Conservation (phyloP, 177 flowering plant species). For the Vitis hybrid region DNA sequence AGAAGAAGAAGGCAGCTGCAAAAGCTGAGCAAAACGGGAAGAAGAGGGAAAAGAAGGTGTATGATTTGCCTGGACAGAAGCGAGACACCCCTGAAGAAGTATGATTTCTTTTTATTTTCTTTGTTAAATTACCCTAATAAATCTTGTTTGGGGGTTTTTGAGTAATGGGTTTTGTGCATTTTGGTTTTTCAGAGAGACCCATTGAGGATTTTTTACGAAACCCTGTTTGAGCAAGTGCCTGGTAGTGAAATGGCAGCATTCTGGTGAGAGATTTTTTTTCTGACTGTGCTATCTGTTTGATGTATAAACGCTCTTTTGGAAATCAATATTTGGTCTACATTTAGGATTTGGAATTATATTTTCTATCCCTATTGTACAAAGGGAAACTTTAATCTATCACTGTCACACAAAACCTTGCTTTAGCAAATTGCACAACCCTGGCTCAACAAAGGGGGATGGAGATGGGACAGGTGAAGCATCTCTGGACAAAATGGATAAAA, state of each 20-base stretch:
- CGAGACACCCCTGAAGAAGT: constrained; percentile 89
- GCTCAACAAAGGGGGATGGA: no score
- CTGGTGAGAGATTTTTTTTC: constrained; percentile 47
- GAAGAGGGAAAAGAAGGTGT: constrained; percentile 74
- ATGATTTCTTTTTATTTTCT: constrained; percentile 11
- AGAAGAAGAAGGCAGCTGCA: constrained; percentile 21
- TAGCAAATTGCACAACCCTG: no score
- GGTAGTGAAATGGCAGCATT: constrained; percentile 84
- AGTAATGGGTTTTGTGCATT: constrained; percentile 17
- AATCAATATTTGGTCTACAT: no score
- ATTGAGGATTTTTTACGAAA: constrained; percentile 80
- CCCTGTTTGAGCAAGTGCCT: constrained; percentile 70
- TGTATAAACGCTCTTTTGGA: neutral
- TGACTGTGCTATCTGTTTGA: neutral
- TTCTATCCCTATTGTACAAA: no score
- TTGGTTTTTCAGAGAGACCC: constrained; percentile 82
- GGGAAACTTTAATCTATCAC: no score
- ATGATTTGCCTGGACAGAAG: constrained; percentile 94
- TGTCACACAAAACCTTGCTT: no score
- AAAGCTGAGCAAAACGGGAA: constrained; percentile 22
- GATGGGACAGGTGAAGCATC: no score
- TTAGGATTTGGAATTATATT: neutral
- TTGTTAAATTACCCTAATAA: neutral
- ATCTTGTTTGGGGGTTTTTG: constrained; percentile 1
- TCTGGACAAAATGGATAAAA: no score